Conservation (phyloP, 257 asterid species). For the Primulina tabacum region DNA sequence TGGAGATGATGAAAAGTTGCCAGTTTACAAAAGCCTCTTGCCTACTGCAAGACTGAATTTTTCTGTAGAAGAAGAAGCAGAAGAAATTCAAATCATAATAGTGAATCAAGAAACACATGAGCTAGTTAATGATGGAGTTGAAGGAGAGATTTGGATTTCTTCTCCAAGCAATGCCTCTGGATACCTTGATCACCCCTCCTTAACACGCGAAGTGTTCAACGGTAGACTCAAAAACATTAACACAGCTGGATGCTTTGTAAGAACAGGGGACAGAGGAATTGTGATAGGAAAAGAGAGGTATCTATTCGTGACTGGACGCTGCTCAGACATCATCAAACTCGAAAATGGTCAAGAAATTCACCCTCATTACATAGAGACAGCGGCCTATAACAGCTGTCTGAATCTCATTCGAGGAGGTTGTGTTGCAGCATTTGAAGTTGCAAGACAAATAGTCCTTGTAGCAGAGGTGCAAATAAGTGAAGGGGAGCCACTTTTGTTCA, state of each 20-base stretch:
- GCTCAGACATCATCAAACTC: conserved; percentile 45
- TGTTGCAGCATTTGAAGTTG: conserved; percentile 41
- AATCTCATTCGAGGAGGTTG: conserved; percentile 58
- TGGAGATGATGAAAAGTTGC: conserved; percentile 29
- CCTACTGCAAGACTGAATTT: conserved; percentile 63
- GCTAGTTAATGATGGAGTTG: conserved; percentile 54
- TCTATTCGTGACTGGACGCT: conserved; percentile 59
- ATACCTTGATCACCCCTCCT: conserved; percentile 62
- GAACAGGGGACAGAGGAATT: conserved; percentile 74
- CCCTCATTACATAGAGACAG: conserved; percentile 74
- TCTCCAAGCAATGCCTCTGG: conserved; percentile 75
- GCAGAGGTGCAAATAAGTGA: conserved; percentile 51
- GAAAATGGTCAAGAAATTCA: conserved; percentile 38
- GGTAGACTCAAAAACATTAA: conserved; percentile 32
- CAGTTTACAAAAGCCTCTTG: conserved; percentile 43
- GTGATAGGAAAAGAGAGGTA: conserved; percentile 53
- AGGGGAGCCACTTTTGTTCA: conserved; percentile 17
- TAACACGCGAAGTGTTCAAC: conserved; percentile 51
- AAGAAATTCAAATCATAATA: conserved; percentile 53
- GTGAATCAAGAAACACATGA: conserved; percentile 59
- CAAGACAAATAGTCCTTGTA: conserved; percentile 30
- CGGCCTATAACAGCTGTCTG: conserved; percentile 42
- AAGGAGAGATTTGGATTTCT: conserved; percentile 88
- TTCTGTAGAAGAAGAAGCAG: conserved; percentile 28
- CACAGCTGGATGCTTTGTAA: conserved; percentile 32